Conservation (phyloP, 805 yeast genomes). For the Candida schatavii region DNA sequence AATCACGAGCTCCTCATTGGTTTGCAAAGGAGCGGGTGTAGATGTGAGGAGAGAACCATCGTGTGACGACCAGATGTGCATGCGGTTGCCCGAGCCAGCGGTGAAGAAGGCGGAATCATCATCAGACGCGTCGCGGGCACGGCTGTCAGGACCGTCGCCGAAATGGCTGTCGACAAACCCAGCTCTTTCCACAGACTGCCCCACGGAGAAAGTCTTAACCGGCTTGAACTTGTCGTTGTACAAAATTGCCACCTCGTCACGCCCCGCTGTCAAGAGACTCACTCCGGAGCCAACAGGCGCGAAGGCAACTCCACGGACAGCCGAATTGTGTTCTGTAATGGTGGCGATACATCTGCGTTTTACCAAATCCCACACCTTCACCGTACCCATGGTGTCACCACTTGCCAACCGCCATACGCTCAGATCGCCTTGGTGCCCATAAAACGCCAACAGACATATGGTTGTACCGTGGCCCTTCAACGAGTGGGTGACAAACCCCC, state of each 20-base stretch:
- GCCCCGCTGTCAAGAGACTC: slow-evolving; percentile 74
- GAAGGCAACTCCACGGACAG: slow-evolving; percentile 83
- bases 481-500: slow-evolving; percentile 84
- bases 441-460: slow-evolving; percentile 68
- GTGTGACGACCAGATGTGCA: slow-evolving; percentile 60
- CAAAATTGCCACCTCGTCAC: slow-evolving; percentile 73
- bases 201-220: slow-evolving; percentile 64
- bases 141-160: too few relatives aligned
- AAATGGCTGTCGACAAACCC: slow-evolving; percentile 50
- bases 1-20: slow-evolving; percentile 72
- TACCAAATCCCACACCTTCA: slow-evolving; percentile 63
- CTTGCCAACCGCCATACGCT: slow-evolving; percentile 76
- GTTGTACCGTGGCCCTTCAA: slow-evolving; percentile 93
- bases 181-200: slow-evolving; percentile 69
- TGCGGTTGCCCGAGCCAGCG: slow-evolving; percentile 75
- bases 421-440: slow-evolving; percentile 63
- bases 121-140: too few relatives aligned
- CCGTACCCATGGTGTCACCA: slow-evolving; percentile 59
- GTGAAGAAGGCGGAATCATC: slow-evolving; percentile 55
- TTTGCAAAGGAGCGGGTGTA: slow-evolving; percentile 47
- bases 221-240: slow-evolving; percentile 58
- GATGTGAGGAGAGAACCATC: slow-evolving; percentile 47
- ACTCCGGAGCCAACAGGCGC: slow-evolving; percentile 48
- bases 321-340: slow-evolving; percentile 72
- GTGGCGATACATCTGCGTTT: slow-evolving; percentile 66